A percentile compares a stretch with the other conserved stretches of the same genome.
These are phyloP conservation scores for Coleophoma eucalyptorum DNA, from an alignment of 2,329 filamentous ascomycete genomes.

Conservation along the genomic window DNA sequence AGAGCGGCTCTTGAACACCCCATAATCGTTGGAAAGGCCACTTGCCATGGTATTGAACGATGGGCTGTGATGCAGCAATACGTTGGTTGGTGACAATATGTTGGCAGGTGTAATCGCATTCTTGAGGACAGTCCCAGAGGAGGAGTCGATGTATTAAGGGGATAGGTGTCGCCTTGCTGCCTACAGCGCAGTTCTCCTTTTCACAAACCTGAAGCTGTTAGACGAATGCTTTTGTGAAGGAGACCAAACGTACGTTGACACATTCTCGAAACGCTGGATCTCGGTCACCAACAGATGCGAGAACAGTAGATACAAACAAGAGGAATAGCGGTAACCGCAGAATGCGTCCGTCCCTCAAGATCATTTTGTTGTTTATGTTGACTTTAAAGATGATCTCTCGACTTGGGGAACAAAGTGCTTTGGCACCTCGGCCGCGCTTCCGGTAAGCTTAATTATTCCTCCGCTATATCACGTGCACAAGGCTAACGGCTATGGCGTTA, in stretches of 20 bases:
- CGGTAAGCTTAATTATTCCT: too few species aligned
- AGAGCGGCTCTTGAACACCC: slow-evolving; percentile 93
- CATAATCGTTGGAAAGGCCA: slow-evolving; percentile 93
- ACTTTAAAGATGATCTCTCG: too few species aligned
- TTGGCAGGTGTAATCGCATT: slow-evolving; percentile 98
- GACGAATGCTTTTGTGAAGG: background rate
- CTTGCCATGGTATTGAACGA: slow-evolving; percentile 97
- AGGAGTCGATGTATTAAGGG: slow-evolving; percentile 79
- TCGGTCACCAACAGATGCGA: slow-evolving; percentile 78
- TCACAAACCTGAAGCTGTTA: slow-evolving; percentile 64
- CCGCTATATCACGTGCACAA: too few species aligned
- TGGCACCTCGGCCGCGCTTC: too few species aligned
- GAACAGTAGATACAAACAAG: slow-evolving; percentile 29
- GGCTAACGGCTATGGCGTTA: too few species aligned
- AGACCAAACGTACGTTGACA: slow-evolving; percentile 57
- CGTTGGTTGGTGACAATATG: slow-evolving; percentile 80
- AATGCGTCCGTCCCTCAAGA: slow-evolving; percentile 2
- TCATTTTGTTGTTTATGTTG: too few species aligned
- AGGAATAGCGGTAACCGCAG: slow-evolving; percentile 6
- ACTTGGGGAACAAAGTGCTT: too few species aligned
- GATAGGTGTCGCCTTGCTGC: slow-evolving; percentile 44
- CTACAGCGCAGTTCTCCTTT: slow-evolving; percentile 71
- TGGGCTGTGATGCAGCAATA: slow-evolving; percentile 57
- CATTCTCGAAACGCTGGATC: slow-evolving; percentile 86
- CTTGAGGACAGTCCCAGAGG: slow-evolving; percentile 85